A percentile compares a stretch with the other conserved stretches of the same genome.
Conservation (phyloP, 2,329 filamentous ascomycete genomes). For the Pestalotiopsis sp. region DNA sequence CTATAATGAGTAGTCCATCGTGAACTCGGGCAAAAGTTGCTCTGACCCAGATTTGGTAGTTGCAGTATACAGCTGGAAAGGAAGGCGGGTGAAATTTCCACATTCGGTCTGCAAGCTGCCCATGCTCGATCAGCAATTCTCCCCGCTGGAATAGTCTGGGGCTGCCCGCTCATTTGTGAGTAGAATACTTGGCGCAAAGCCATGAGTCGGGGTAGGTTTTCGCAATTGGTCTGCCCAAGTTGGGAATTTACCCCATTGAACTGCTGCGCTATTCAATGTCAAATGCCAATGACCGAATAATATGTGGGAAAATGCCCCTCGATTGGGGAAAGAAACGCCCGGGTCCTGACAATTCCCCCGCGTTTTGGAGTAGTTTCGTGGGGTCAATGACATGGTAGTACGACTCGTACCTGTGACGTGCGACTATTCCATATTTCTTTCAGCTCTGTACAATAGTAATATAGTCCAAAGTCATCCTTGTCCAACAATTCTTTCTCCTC, state of each 20-base stretch:
- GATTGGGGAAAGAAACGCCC: background rate
- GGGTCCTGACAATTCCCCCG: background rate
- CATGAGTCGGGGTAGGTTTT: background rate
- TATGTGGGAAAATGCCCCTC: background rate
- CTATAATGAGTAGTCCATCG: background rate
- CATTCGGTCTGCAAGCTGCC: background rate
- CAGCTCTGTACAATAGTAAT: background rate
- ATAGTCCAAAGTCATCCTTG: background rate
- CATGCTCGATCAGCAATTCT: background rate
- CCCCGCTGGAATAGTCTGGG: background rate
- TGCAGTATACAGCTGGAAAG: background rate
- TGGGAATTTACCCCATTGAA: background rate
- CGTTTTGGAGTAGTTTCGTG: background rate
- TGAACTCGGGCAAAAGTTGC: background rate
- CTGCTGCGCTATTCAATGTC: background rate
- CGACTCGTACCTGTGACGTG: background rate
- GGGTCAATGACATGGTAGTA: too few species aligned
- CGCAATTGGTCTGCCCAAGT: background rate
- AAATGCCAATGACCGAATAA: background rate
- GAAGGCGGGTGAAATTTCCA: background rate
- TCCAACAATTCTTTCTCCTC: background rate
- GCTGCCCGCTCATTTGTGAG: background rate
- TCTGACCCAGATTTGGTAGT: background rate
- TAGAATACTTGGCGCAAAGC: background rate
- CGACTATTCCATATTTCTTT: background rate